Base-by-base conservation (phyloP, 176 grass and related monocot genomes). In the Triticum urartu region DNA sequence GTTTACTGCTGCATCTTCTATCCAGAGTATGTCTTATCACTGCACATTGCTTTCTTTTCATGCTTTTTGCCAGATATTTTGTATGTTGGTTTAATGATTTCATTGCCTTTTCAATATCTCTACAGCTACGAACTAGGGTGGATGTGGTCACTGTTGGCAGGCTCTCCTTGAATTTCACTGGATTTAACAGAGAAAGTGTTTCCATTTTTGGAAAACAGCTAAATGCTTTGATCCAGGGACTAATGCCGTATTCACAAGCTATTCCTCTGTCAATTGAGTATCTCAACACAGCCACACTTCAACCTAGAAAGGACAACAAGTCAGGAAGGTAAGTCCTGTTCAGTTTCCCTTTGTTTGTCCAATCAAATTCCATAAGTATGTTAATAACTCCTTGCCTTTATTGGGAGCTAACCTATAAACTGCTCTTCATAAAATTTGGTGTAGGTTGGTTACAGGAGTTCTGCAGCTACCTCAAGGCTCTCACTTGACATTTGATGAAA, bases 401-500 rank as follows among this genome's bases (percentile, higher is more conserved):
- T 30, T 79, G 32, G 60, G 34, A 60, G 20, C 38, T 81, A 72
- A 40, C 68, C 11, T 81, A 13, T 86, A 47, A 79, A 13, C 9
- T 85, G 26, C 26, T 66, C 32, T 7, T 35, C 89, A 26, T 54
- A 77, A 83, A 71, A 20, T 78, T 88, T 81, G 60, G 14, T 47
- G 85, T 72, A 99, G 97, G 80, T 87, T 99, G 85, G 82, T 92
- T 42, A 86, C 91, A 66, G 97, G 92, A 89, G 82, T 92, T 75
- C 77, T 99, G 79, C 97, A 96, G 80, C 81, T 99, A 81, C 84
- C 94, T 78, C 83, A 91, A 75, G 97, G 92, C 48, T 85, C 90
- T 72, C 97, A 99, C 69, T 39, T 99, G 45, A 96, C 90, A 58
- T 86, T 99, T 90, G 92, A 99, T 72, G 97, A 99, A 83, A 99